phyloP scores from a whole-genome alignment of 805 yeast genomes.

The Lachancea mirantina region DNA sequence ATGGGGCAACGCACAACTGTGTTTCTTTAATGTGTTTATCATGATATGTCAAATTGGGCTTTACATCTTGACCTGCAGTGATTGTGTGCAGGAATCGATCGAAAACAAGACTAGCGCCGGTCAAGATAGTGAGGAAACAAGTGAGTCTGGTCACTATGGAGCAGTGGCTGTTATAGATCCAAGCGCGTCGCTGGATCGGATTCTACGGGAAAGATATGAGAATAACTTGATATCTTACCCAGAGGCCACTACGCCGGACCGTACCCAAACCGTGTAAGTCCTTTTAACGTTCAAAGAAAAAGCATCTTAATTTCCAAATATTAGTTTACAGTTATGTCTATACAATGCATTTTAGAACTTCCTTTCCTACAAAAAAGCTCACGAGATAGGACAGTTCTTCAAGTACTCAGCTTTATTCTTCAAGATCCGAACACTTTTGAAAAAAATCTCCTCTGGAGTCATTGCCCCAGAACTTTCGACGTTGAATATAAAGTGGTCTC shows the following conservation, averaged over 20 bases:
- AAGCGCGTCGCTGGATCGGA: constrained; percentile 1
- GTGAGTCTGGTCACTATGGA: constrained; percentile 42
- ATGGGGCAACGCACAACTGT: constrained; percentile 28
- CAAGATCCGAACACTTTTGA: constrained; percentile 79
- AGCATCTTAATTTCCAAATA: too few species aligned
- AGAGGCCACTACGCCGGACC: too few species aligned
- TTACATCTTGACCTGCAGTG: constrained; percentile 23
- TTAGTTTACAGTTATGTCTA: too few species aligned
- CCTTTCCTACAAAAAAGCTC: too few species aligned
- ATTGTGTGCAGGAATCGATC: constrained; percentile 18
- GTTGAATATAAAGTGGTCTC: constrained; percentile 90
- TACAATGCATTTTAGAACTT: too few species aligned
- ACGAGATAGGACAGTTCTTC: constrained; percentile 70
- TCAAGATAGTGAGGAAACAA: constrained; percentile 21
- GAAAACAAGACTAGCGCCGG: not conserved
- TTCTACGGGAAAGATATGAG: constrained; percentile 3
- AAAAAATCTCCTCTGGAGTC: constrained; percentile 93
- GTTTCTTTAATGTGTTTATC: constrained; percentile 23
- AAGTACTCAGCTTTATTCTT: constrained; percentile 78
- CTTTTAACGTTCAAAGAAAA: too few species aligned
- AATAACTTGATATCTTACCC: too few species aligned
- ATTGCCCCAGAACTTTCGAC: constrained; percentile 95
- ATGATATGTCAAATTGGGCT: constrained; percentile 23
- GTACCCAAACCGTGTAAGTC: too few species aligned
- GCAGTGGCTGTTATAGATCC: constrained; percentile 34